Evolutionary conservation across 495 filamentous ascomycete species (phyloP), one percentile per base, ranked within the genome.

Genomic region (Trichoderma erinaceum): DNA sequence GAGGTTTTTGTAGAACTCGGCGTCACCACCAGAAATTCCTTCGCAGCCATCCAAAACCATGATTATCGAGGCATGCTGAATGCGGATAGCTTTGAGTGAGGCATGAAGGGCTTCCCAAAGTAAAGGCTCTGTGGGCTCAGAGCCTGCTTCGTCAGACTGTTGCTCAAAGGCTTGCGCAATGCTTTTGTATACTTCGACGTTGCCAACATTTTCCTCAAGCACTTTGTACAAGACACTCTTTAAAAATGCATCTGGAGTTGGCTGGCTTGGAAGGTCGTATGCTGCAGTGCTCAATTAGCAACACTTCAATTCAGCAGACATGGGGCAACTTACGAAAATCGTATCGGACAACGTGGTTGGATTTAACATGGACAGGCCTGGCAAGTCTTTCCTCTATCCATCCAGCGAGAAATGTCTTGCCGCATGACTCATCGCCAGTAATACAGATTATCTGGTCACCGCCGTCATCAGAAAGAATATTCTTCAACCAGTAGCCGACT

Each of bases 1-100:
- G 15, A 44, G 41, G 2, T 16, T 44, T 12, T 11, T 16, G 15
- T 44, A 44, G 41, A 44, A 44, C 11, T 44, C 71, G 73, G 10
- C 41, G 10, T 44, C 11, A 12, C 10, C 15, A 12, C 41, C 41
- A 11, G 41, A 1, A 44, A 44, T 44, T 44, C 15, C 41, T 11
- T 44, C 41, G 6, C 41, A 44, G 41, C 15, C 41, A 44, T 44
- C 41, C 41, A 44, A 44, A 44, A 44, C 6, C 10, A 44, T 44
- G 15, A 44, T 6, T 44, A 44, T 44, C 15, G 41, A 44, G 2
- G 41, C 41, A 11, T 44, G 41, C 41, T 44, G 41, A 44, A 44
- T 44, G 15, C 7, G 41, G 15, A 44, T 7, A 16, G 41, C 41
- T 16, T 16, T 16, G 15, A 44, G 41, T 11, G 11, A 44, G 15